Conservation (phyloP, 805 yeast species). For the Lipomyces orientalis region DNA sequence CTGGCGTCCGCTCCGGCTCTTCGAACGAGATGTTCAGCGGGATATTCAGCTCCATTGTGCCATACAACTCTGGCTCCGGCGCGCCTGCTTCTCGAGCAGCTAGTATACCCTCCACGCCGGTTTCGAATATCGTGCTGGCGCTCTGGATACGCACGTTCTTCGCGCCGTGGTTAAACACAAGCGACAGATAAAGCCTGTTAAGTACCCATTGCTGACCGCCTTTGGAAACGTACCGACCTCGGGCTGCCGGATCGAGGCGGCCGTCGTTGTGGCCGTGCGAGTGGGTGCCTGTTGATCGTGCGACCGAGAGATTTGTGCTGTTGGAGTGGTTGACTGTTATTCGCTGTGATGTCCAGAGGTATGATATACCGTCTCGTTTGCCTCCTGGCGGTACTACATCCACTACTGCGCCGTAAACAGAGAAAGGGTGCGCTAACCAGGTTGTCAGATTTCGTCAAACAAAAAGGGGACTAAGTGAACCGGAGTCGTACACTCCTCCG, state of each 20-base stretch:
- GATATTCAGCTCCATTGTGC: constrained; percentile 19
- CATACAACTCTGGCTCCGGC: constrained; percentile 21
- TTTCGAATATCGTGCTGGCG: constrained; percentile 34
- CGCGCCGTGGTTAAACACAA: constrained; percentile 16
- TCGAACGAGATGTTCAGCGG: constrained; percentile 26
- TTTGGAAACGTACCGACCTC: constrained; percentile 28
- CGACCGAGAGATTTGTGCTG: constrained; percentile 6
- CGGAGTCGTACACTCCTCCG: constrained; percentile 17
- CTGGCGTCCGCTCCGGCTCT: constrained; percentile 11
- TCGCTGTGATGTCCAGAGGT: constrained; percentile 30
- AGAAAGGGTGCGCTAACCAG: constrained; percentile 14
- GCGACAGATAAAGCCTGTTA: constrained; percentile 10
- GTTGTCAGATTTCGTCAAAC: not conserved
- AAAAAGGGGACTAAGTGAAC: not conserved
- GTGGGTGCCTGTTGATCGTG: not conserved
- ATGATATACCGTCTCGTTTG: constrained; percentile 34
- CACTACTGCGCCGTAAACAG: constrained; percentile 29
- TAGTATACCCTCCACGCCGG: constrained; percentile 30
- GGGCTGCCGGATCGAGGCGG: constrained; percentile 6
- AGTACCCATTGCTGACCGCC: constrained; percentile 34
- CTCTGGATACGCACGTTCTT: constrained; percentile 21
- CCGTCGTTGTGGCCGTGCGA: constrained; percentile 11
- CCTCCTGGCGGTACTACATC: constrained; percentile 36
- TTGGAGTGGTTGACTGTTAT: constrained; percentile 12
- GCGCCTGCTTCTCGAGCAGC: constrained; percentile 15